Evolutionary conservation across 805 yeast genomes (phyloP), one percentile per base, ranked within the genome.

Genomic region (Debaryomyces hansenii): DNA sequence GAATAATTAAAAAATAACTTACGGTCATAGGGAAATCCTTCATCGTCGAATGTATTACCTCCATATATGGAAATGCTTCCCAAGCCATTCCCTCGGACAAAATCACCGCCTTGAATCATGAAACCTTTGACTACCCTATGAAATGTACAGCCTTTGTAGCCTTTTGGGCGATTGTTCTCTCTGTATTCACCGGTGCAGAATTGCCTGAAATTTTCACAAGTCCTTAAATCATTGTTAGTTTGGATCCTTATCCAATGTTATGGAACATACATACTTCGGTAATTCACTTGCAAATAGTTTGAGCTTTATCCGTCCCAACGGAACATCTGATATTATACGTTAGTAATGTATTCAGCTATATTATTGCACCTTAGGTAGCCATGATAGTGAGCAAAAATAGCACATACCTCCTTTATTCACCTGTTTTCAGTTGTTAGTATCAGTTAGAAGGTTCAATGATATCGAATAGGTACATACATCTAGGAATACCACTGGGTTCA

Each of bases 161-260:
- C 81, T 5, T 70, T 59, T 0, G 82, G 78, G 5, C 57, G 50
- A 2, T 66, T 63, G 38, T 64, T 57, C 41, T 67, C 65, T 18
- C 64, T 52, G 53, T 65, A 63, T 48, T 77, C 82, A 5, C 81
- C 81, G 0, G 80, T 77, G 55, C 82, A 78, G 46, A 76, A 70
- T 52, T 77, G 81, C 24, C 83, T 62, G 55, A 78, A 77, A 55
- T 78, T 78, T 50, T 78, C 83, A 15, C 69, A 50, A 0, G 83
- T 78, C 46, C 59, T 58, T 32, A 27, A 29, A 20, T 16, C 33
- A 16, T 4, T 2, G 53, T 53, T 51, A 51, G 55, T 46, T 42
- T 11, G 21, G 10, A 36, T 11, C 15, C 5, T 21, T n/a, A 11
- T 8, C 33, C 27, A 28, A 24, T 24, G 10, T 2, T 24, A 24